A percentile compares a stretch with the other conserved stretches of the same genome.
Evolutionary conservation across 352 stramenopile genomes (phyloP).

Genomic region (Globisporangium okanoganense): DNA sequence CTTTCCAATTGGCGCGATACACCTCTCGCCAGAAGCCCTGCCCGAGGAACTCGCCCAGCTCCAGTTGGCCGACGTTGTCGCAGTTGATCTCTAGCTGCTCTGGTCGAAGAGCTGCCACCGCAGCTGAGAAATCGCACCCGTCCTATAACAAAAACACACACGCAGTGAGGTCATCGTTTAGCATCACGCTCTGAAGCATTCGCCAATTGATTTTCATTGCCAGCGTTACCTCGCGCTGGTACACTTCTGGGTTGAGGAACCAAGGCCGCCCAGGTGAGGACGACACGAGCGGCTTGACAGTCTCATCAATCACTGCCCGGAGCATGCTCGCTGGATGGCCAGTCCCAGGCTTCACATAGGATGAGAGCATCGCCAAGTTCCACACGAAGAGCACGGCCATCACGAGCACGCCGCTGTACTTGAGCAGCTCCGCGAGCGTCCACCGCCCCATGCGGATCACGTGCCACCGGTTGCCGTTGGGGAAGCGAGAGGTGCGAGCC

Average conservation of each 20-base stretch:
- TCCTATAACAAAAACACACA: slow-evolving; percentile 18
- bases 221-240: slow-evolving; percentile 33
- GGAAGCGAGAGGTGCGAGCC: slow-evolving; percentile 19
- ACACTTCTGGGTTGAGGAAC: slow-evolving; percentile 49
- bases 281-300: background rate
- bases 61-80: slow-evolving; percentile 53
- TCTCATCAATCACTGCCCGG: background rate
- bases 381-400: slow-evolving; percentile 44
- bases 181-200: background rate
- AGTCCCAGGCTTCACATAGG: slow-evolving; percentile 17
- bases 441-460: slow-evolving; percentile 17
- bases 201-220: background rate
- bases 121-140: slow-evolving; percentile 63
- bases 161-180: background rate
- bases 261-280: slow-evolving; percentile 18
- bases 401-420: slow-evolving; percentile 22
- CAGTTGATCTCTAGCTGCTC: slow-evolving; percentile 65
- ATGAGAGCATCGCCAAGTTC: slow-evolving; percentile 49
- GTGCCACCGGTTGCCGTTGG: slow-evolving; percentile 21
- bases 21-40: slow-evolving; percentile 73
- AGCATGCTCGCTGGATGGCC: slow-evolving; percentile 12
- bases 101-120: slow-evolving; percentile 51
- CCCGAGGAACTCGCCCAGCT: slow-evolving; percentile 47
- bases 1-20: slow-evolving; percentile 68
- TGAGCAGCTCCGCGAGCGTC: slow-evolving; percentile 20